Evolutionary conservation across 768 basidiomycete genomes (phyloP), one percentile per base, ranked within the genome.

Genomic region (Trametes elegans): DNA sequence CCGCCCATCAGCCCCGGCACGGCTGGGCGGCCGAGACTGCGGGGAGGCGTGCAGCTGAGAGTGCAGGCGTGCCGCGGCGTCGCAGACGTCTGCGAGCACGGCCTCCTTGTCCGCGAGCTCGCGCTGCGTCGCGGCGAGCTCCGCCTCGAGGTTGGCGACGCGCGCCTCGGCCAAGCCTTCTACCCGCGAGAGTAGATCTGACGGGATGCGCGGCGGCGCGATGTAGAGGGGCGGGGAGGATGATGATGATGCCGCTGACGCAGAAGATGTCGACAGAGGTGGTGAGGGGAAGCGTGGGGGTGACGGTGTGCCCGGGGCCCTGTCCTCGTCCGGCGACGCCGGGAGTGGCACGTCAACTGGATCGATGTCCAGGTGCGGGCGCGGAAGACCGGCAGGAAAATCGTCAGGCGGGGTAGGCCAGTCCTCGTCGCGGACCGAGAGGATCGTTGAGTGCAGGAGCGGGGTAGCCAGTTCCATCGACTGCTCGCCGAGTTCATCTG

Each of bases 381-480:
- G 31, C 2, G 3, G 27, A 3, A 18, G 11, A 21, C 28, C 16
- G 16, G 31, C 16, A 28, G 29, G 24, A 16, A n/a, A 6, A 34
- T 39, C 24, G 16, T 24, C 28, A 11, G 32, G 18, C 21, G 47
- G 47, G 27, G 28, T 19, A 16, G 42, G 38, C 45, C 54, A 49
- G 31, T 51, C 48, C 7, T 61, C 57, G 5, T 50, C 54, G 4
- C 54, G 50, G 23, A 63, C 38, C 7, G 62, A 63, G 27, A 57
- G 29, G 16, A 63, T 59, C 2, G 62, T 61, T 7, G 47, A 18
- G n/a, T 8, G 55, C 14, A 54, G 62, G 7, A 63, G 36, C 3
- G 62, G 62, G 1, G 62, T 63, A 14, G 62, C 57, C 11, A 63
- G 54, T 43, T 63, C 62, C 62, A 63, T 63, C 3, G 62, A 58